These are phyloP conservation scores for Sporobolomyces pararoseus DNA, from an alignment of 768 basidiomycete species.

Conservation along the genomic window DNA sequence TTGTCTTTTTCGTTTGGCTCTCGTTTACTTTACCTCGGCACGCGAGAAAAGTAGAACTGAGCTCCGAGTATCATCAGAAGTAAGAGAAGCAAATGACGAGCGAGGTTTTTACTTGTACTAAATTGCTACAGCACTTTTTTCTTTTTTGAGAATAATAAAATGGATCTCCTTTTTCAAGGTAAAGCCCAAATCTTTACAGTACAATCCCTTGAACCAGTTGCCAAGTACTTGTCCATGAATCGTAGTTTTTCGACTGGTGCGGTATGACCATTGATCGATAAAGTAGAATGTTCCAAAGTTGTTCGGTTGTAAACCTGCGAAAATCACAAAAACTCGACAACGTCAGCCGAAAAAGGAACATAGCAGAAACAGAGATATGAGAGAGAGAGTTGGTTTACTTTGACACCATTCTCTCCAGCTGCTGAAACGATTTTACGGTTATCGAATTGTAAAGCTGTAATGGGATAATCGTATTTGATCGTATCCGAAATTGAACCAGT, in stretches of 20 bases:
- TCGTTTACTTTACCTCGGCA: too few relatives aligned
- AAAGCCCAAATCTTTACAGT: slow-evolving; percentile 41
- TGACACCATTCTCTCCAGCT: slow-evolving; percentile 85
- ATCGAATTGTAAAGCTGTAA: slow-evolving; percentile 91
- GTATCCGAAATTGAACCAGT: slow-evolving; percentile 83
- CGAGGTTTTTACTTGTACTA: too few relatives aligned
- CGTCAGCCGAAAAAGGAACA: background rate
- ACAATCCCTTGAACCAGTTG: slow-evolving; percentile 77
- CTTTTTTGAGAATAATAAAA: background rate
- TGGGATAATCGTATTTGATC: slow-evolving; percentile 81
- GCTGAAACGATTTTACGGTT: slow-evolving; percentile 87
- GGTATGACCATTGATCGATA: slow-evolving; percentile 88
- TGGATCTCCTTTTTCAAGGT: slow-evolving; percentile 17
- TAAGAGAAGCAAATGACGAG: too few relatives aligned
- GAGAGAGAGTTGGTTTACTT: slow-evolving; percentile 56
- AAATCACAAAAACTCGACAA: too few relatives aligned
- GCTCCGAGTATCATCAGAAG: too few relatives aligned
- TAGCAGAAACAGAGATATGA: background rate
- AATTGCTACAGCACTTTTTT: too few relatives aligned
- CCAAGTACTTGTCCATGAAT: slow-evolving; percentile 93
- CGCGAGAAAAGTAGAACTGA: too few relatives aligned
- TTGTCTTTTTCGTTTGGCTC: too few relatives aligned
- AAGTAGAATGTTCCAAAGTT: slow-evolving; percentile 75
- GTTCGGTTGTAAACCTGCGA: slow-evolving; percentile 83
- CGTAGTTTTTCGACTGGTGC: slow-evolving; percentile 80